Percentiles rank a stretch among this genome's conserved stretches.
These are phyloP conservation scores for Boletellus ananiceps DNA, from an alignment of 768 basidiomycete genomes.

Conservation along the genomic window DNA sequence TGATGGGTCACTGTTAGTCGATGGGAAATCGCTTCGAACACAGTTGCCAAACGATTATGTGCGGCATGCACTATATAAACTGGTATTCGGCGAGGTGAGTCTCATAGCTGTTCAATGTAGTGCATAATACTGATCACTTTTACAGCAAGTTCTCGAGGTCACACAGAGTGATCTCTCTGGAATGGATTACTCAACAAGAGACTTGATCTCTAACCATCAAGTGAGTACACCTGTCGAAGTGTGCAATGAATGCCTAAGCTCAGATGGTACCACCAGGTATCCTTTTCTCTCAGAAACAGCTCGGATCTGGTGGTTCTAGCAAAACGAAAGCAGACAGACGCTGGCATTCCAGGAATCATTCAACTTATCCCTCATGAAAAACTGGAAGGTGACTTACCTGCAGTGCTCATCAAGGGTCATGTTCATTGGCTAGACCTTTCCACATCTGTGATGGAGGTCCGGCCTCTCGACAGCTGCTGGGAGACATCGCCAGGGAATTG, in stretches of 20 bases:
- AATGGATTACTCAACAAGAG: not conserved
- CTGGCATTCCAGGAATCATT: not conserved
- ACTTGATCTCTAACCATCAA: not conserved
- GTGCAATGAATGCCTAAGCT: not conserved
- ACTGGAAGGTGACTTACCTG: conserved; percentile 16
- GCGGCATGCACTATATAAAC: conserved; percentile 9
- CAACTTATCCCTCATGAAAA: conserved; percentile 18
- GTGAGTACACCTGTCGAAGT: not conserved
- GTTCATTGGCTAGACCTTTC: conserved; percentile 29
- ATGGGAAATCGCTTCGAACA: conserved; percentile 20
- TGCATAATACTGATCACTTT: not conserved
- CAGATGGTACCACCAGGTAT: not conserved
- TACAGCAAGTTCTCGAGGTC: not conserved
- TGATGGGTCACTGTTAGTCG: conserved; percentile 19
- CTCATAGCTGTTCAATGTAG: not conserved
- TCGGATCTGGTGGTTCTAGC: conserved; percentile 15
- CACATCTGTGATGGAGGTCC: conserved; percentile 21
- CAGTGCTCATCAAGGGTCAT: conserved; percentile 1
- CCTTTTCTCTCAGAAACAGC: conserved; percentile 4
- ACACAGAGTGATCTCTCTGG: not conserved
- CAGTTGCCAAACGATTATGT: conserved; percentile 11
- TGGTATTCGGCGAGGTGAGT: conserved; percentile 20
- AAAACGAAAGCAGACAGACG: not conserved
- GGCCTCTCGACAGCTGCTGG: conserved; percentile 20
- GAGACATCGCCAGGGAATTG: conserved; percentile 16